A percentile compares a stretch with the other conserved stretches of the same genome.
These are phyloP conservation scores for Tetracladium setigerum DNA, from an alignment of 495 filamentous ascomycete genomes.

Conservation along the genomic window DNA sequence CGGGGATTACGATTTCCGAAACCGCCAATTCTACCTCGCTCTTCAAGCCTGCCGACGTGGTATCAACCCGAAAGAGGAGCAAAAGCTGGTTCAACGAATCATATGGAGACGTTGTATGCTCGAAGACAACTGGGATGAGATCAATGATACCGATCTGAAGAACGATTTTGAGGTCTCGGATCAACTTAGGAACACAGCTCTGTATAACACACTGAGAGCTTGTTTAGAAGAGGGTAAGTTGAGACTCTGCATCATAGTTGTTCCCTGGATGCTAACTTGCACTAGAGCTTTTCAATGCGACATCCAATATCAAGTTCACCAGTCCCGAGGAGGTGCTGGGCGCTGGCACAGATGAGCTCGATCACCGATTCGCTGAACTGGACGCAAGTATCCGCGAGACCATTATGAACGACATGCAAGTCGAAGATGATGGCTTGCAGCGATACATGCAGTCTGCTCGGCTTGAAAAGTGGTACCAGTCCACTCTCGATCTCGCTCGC, in stretches of 20 bases:
- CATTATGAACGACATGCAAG: conserved; percentile 34
- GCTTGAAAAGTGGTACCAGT: conserved; percentile 46
- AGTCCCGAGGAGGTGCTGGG: conserved; percentile 31
- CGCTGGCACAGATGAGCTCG: conserved; percentile 30
- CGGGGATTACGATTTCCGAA: conserved; percentile 23
- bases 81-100: conserved; percentile 37
- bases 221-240: conserved; percentile 23
- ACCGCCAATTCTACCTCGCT: conserved; percentile 47
- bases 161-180: conserved; percentile 30
- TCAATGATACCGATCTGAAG: conserved; percentile 36
- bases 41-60: conserved; percentile 43
- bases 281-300: conserved; percentile 17
- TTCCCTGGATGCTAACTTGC: conserved; percentile 3
- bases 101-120: conserved; percentile 64
- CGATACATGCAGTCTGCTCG: conserved; percentile 36
- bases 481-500: conserved; percentile 26
- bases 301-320: conserved; percentile 12
- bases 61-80: conserved; percentile 30
- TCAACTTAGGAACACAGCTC: conserved; percentile 27
- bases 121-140: conserved; percentile 51
- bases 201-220: conserved; percentile 30
- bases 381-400: conserved; percentile 30
- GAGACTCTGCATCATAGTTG: conserved; percentile 1
- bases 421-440: conserved; percentile 37
- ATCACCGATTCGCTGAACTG: conserved; percentile 30